Base-by-base conservation (phyloP, 345 rosid genomes). In the Camelina sativa region DNA sequence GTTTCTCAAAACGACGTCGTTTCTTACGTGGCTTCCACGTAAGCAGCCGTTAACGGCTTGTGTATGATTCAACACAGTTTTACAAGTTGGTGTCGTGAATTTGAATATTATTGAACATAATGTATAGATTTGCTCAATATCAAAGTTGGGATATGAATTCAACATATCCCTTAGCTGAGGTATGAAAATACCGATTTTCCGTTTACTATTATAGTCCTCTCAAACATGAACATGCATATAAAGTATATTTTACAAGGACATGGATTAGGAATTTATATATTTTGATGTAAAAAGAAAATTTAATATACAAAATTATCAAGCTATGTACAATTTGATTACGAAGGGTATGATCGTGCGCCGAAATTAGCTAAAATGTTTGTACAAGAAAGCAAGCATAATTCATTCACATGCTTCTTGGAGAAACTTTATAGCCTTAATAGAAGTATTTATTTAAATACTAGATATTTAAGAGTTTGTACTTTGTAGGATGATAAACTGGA, bases 301-400 rank as follows among this genome's bases (percentile, higher is more conserved):
- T 20, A 62, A 47, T 48, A 52, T 8, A 28, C 11, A 53, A 44
- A 30, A 44, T 9, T 54, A 61, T 53, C 65, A 44, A 62, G 54
- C 51, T 16, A 28, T 28, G 30, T 28, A 62, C 70, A 76, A 53
- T 54, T 69, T 69, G 80, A 69, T 44, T 54, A 62, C 58, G 51
- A 30, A 74, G 59, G 47, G 35, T 69, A 47, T 37, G 80, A 76
- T 55, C 65, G 37, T 69, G 75, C 71, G 66, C 80, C 71, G 66
- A 76, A 69, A 69, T 69, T 32, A 69, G 41, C 57, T 17, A 61
- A 67, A 34, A 58, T n/a, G 30, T 52, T 61, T 20, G 64, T 43
- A 30, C 40, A 62, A 35, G 61, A 66, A 50, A 65, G 65, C 46
- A 60, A 62, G 9, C 69, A 76, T 76, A 44, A 68, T 69, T 76